Evolutionary conservation across 2,329 filamentous ascomycete species (phyloP).

Genomic region (Trichoderma oligosporum): DNA sequence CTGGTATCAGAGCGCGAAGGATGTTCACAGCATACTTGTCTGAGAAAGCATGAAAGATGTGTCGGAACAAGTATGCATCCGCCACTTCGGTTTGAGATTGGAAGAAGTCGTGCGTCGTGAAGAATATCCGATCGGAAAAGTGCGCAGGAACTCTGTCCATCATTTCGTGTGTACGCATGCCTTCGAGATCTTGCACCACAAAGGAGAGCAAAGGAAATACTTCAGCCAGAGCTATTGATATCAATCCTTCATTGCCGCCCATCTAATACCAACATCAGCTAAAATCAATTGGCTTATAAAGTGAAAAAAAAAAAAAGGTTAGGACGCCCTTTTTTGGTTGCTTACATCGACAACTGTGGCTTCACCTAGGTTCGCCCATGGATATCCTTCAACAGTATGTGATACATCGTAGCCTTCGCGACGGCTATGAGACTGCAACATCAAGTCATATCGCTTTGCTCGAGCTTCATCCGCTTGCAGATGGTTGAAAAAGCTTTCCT

Average conservation of each 20-base stretch:
- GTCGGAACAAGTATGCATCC: slow-evolving; percentile 52
- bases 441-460: slow-evolving; percentile 31
- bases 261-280: slow-evolving; percentile 21
- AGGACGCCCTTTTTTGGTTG: not conserved
- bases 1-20: slow-evolving; percentile 44
- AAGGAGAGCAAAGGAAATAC: slow-evolving; percentile 34
- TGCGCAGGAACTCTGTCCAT: slow-evolving; percentile 31
- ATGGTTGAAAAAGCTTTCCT: slow-evolving; percentile 29
- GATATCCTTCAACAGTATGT: slow-evolving; percentile 24
- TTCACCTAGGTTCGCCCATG: slow-evolving; percentile 26
- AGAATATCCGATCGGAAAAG: slow-evolving; percentile 34
- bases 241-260: slow-evolving; percentile 28
- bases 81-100: slow-evolving; percentile 46
- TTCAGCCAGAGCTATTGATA: slow-evolving; percentile 25
- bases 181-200: slow-evolving; percentile 48
- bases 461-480: slow-evolving; percentile 27
- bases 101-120: slow-evolving; percentile 52
- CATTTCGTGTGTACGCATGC: slow-evolving; percentile 37
- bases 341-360: slow-evolving; percentile 30
- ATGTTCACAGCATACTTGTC: slow-evolving; percentile 45
- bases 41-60: slow-evolving; percentile 55
- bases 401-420: slow-evolving; percentile 25
- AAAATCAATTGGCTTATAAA: not conserved
- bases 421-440: slow-evolving; percentile 30
- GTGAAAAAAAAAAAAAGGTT: too few relatives aligned